These are phyloP conservation scores for Trichoderma sp. DNA, from an alignment of 2,329 filamentous ascomycete genomes.

Conservation along the genomic window DNA sequence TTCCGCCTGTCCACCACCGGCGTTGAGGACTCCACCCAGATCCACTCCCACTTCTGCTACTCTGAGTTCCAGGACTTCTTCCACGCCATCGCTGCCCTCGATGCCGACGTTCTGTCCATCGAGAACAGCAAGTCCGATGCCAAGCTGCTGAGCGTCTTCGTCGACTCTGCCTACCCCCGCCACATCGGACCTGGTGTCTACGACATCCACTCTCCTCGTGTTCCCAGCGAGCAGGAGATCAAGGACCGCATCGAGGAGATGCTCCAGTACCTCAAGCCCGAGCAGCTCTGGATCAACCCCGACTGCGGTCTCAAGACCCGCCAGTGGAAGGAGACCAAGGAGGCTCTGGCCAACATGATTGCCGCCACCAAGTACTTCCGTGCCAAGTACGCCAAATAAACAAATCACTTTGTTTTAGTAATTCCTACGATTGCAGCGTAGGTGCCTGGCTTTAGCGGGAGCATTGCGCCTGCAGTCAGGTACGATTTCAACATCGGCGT, in stretches of 20 bases:
- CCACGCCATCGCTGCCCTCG: conserved; percentile 97
- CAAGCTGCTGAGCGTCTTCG: conserved; percentile 98
- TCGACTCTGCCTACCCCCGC: conserved; percentile 93
- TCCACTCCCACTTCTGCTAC: conserved; percentile 99
- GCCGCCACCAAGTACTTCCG: conserved; percentile 97
- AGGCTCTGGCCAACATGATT: conserved; percentile 93
- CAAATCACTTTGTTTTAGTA: conserved; percentile 23
- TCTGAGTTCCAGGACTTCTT: conserved; percentile 99
- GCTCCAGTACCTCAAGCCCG: conserved; percentile 93
- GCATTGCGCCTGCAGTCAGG: conserved; percentile 39
- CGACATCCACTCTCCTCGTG: conserved; percentile 98
- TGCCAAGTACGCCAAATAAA: conserved; percentile 73
- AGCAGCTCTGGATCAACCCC: conserved; percentile 99
- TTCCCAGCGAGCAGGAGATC: conserved; percentile 97
- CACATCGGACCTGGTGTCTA: conserved; percentile 99
- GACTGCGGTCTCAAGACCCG: conserved; percentile 99
- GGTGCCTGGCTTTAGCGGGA: conserved; percentile 18
- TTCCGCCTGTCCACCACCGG: conserved; percentile 95
- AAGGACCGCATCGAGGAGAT: conserved; percentile 97
- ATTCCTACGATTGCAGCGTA: conserved; percentile 22
- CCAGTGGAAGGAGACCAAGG: conserved; percentile 98
- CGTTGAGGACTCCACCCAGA: conserved; percentile 94
- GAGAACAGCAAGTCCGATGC: conserved; percentile 99
- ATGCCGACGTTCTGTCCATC: conserved; percentile 97
- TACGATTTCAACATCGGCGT: conserved; percentile 61